Evolutionary conservation across 2,329 filamentous ascomycete genomes (phyloP), one percentile per base, ranked within the genome.

Genomic region (Monosporascus sp.): DNA sequence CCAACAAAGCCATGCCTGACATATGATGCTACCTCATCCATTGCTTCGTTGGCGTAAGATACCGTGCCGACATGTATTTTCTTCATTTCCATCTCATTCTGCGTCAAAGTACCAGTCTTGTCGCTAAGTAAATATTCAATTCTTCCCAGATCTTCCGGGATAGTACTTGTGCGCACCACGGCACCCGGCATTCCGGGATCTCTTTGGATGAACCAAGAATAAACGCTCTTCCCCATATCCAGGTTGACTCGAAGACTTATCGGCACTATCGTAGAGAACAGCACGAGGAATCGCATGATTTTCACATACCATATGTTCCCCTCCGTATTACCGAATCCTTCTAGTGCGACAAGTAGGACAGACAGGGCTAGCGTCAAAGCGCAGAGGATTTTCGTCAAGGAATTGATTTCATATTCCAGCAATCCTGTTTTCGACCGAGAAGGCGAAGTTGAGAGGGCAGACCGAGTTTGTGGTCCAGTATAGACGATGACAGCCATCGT

Each of bases 261-360:
- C 1, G 94, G 94, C 25, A 99, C 95, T 65, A 99, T 99, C 0
- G 93, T 97, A n/a, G 93, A 97, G 76, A 99, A 99, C 1, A 99
- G 78, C 56, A 99, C 95, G 58, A 99, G 75, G 68, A 97, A 99
- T n/a, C 93, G 87, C 85, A 96, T 94, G 64, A 97, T 96, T 59
- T 95, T 93, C 60, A 97, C 85, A 70, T 97, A 99, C 94, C 94
- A 99, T 24, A 81, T 74, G 51, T 83, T 81, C 20, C 80, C 82
- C 51, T 84, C 77, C 2, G 82, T 83, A 59, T 77, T 81, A 47
- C 86, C 78, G 58, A 96, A 94, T 0, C 90, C 87, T 69, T 97
- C 86, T 2, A 97, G 73, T 0, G 90, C 91, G 5, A 99, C 94
- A 8, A 99, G 81, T 43, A 96, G 80, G 57, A 97, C 80, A 0